A percentile compares a stretch with the other conserved stretches of the same genome.
Evolutionary conservation across 2,329 filamentous ascomycete species (phyloP).

Genomic region (Trichoderma pleuroti): DNA sequence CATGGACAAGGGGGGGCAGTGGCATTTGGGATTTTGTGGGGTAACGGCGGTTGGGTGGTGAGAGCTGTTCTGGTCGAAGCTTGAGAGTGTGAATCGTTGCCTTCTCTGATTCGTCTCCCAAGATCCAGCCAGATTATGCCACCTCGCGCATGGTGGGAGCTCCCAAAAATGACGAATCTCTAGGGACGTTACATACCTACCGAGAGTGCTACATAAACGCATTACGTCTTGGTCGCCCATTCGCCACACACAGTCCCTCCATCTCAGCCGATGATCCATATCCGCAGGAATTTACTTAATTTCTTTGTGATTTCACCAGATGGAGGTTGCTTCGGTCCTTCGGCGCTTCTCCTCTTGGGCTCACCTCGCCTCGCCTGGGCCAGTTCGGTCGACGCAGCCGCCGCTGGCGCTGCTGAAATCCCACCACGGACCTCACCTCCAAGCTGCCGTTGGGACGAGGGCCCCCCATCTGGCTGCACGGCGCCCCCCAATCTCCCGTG

Average conservation of each 20-base stretch:
- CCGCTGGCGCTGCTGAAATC: constrained; percentile 16
- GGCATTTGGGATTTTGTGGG: neutral
- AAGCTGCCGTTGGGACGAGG: neutral
- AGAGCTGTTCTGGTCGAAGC: neutral
- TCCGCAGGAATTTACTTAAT: neutral
- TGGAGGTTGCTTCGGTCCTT: constrained; percentile 11
- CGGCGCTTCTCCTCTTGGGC: constrained; percentile 9
- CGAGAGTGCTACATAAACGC: constrained; percentile 24
- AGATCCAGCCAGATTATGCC: neutral
- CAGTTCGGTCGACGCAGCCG: constrained; percentile 8
- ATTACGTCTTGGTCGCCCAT: constrained; percentile 29
- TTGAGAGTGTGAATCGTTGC: neutral
- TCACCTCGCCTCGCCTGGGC: neutral
- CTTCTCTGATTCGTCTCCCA: constrained; percentile 3
- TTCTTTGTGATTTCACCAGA: neutral
- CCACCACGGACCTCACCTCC: neutral
- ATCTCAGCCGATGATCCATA: constrained; percentile 12
- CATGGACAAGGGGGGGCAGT: neutral
- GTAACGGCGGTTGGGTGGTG: neutral
- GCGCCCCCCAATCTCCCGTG: neutral
- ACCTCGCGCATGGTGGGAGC: neutral
- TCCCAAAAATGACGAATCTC: constrained; percentile 2
- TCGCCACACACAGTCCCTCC: constrained; percentile 21
- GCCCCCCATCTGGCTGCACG: neutral
- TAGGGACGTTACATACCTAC: constrained; percentile 13